Evolutionary conservation across 2,329 filamentous ascomycete species (phyloP), one percentile per base, ranked within the genome.

Genomic region (Diaporthe capsici): DNA sequence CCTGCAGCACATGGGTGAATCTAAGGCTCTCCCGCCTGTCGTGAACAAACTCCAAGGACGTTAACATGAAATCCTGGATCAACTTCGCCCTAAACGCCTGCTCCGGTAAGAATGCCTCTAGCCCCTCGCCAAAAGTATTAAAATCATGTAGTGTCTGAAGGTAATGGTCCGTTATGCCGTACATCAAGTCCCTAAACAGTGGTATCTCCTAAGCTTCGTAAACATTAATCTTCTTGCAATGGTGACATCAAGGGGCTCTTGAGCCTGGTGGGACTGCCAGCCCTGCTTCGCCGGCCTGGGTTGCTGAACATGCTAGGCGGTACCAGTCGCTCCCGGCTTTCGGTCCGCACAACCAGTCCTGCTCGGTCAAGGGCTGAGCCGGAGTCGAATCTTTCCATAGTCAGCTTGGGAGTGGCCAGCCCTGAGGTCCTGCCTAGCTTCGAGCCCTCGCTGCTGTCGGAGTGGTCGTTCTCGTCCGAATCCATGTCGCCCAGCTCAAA

Each of bases 301-400:
- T 89, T 89, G 68, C 86, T 89, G 75, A 89, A 88, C 34, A 88
- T 78, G 12, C 86, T 89, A 20, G 90, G 82, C 12, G 87, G 89
- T 22, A 90, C 88, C 51, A 98, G 84, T 75, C 94, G 89, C 82
- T 98, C 97, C 72, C 95, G 89, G 82, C 95, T 98, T 82, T 98
- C 96, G 0, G 94, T 97, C 79, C 96, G 88, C 3, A 95, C 90
- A 72, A 94, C 92, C 78, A 98, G 83, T 1, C 96, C 96, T 63
- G 90, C 92, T 53, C 95, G 86, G 78, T 92, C 90, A 81, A 93
- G 87, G 7, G 88, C 87, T 72, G 86, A 88, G 22, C 80, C 79
- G 20, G 84, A 75, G 51, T 87, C 86, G 51, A 92, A 90, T 63
- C 89, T 89, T 49, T 86, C 86, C 8, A 87, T 86, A 3, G 88